phyloP scores from a whole-genome alignment of 2,329 filamentous ascomycete genomes.

The Alternaria panax region DNA sequence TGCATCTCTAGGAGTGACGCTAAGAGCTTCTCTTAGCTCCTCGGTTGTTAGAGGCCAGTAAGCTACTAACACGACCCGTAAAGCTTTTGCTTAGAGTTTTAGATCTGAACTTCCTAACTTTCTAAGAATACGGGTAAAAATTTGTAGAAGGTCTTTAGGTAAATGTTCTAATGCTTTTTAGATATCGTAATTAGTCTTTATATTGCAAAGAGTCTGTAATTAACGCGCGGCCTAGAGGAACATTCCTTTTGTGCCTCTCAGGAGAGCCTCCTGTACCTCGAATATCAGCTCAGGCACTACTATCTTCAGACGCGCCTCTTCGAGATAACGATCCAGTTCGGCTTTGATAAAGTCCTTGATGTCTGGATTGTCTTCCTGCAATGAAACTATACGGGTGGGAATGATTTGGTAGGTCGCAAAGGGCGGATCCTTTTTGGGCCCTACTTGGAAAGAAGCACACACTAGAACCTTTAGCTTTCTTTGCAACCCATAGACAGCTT shows the following conservation, averaged over 20 bases:
- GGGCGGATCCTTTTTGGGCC: slow-evolving; percentile 20
- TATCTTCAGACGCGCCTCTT: slow-evolving; percentile 22
- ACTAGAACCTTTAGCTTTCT: slow-evolving; percentile 23
- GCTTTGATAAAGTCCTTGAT: slow-evolving; percentile 36
- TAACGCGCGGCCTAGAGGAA: slow-evolving; percentile 38
- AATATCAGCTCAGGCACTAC: slow-evolving; percentile 35
- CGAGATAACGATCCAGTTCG: slow-evolving; percentile 34
- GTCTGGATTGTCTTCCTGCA: slow-evolving; percentile 33
- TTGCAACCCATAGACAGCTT: slow-evolving; percentile 32
- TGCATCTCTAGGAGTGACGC: slow-evolving; percentile 45
- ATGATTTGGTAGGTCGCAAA: not conserved
- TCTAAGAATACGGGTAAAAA: slow-evolving; percentile 5
- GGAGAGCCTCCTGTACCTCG: slow-evolving; percentile 34
- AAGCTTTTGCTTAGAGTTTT: slow-evolving; percentile 28
- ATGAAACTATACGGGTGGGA: slow-evolving; percentile 9
- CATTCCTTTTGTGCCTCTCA: slow-evolving; percentile 33
- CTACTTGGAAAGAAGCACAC: slow-evolving; percentile 34
- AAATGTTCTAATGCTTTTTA: slow-evolving; percentile 31
- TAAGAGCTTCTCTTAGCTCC: slow-evolving; percentile 52
- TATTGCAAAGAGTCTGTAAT: slow-evolving; percentile 37
- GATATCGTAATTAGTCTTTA: slow-evolving; percentile 50
- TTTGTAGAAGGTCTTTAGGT: slow-evolving; percentile 27
- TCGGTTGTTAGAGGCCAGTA: slow-evolving; percentile 40
- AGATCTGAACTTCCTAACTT: slow-evolving; percentile 9
- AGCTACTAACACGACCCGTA: slow-evolving; percentile 46